Evolutionary conservation across 495 filamentous ascomycete genomes (phyloP).

Genomic region (Penicillium desertorum): DNA sequence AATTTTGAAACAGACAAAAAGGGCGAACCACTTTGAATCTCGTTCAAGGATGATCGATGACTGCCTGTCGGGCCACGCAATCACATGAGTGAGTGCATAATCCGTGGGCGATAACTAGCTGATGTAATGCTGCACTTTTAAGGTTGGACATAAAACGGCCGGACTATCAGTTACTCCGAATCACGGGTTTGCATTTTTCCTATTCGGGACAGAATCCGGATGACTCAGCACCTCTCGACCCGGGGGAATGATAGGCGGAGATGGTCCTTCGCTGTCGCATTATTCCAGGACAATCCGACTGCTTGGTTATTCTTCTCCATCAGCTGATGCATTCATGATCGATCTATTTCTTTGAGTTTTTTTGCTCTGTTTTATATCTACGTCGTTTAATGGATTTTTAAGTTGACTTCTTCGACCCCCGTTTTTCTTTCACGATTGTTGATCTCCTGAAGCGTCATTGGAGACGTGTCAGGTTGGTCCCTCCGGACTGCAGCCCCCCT

Average conservation of each 20-base stretch:
- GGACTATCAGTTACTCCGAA: conserved; percentile 1
- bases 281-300: conserved; percentile 10
- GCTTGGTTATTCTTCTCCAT: conserved; percentile 8
- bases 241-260: conserved; percentile 6
- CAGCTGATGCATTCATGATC: conserved; percentile 13
- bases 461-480: conserved; percentile 36
- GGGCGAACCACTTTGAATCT: background rate
- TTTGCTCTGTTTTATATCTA: conserved; percentile 5
- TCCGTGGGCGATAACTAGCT: background rate
- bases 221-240: conserved; percentile 1
- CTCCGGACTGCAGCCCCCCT: conserved; percentile 10
- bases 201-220: background rate
- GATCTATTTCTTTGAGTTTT: conserved; percentile 18
- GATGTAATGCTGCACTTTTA: conserved; percentile 5
- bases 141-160: background rate
- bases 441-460: conserved; percentile 29
- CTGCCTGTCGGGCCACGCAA: conserved; percentile 18
- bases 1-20: conserved; percentile 1
- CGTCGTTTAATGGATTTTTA: conserved; percentile 25
- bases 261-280: conserved; percentile 14
- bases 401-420: conserved; percentile 12
- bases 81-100: conserved; percentile 15
- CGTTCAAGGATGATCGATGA: conserved; percentile 5
- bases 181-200: conserved; percentile 8
- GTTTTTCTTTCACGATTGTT: conserved; percentile 23